Evolutionary conservation across 2,329 filamentous ascomycete species (phyloP), one percentile per base, ranked within the genome.

Genomic region (Volutella citrinella): DNA sequence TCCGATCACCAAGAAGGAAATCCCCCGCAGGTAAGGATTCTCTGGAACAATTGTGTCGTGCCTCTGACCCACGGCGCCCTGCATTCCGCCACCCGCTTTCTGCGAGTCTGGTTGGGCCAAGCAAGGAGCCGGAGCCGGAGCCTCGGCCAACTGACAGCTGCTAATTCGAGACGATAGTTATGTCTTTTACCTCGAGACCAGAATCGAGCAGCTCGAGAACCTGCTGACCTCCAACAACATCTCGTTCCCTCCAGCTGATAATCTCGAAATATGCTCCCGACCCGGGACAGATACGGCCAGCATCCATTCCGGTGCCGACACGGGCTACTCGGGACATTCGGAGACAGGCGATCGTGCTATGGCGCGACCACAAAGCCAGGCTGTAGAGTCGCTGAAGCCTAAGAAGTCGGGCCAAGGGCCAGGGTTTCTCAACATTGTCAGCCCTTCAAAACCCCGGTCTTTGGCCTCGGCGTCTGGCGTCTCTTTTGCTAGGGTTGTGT

Each of bases 1-100:
- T 59, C 90, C 91, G 20, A 95, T 96, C 55, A 95, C 88, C 16
- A 96, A 96, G 72, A 82, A 87, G 56, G 89, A 96, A 65, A 95
- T 97, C 38, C 91, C 91, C 30, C 78, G 90, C 63, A 89, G 83
- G 70, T 95, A 82, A 67, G 84, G 84, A 40, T 10, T 18, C 19
- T 28, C 19, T 21, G 30, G 24, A 14, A 24, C 19, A 29, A 23
- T 28, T 28, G 41, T 43, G 48, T 42, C 20, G 35, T 19, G 21
- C 30, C 29, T 30, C 10, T n/a, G 17, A 19, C 10, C 13, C 27
- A n/a, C 17, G 28, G 15, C 24, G 26, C 21, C 20, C 14, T 13
- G n/a, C n/a, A n/a, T n/a, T n/a, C n/a, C n/a, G n/a, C n/a, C n/a
- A n/a, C n/a, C n/a, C 18, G 13, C 26, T 9, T 14, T 18, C 16